Evolutionary conservation across 306 rosid genomes (phyloP), one percentile per base, ranked within the genome.

Genomic region (Lathyrus tuberosus): DNA sequence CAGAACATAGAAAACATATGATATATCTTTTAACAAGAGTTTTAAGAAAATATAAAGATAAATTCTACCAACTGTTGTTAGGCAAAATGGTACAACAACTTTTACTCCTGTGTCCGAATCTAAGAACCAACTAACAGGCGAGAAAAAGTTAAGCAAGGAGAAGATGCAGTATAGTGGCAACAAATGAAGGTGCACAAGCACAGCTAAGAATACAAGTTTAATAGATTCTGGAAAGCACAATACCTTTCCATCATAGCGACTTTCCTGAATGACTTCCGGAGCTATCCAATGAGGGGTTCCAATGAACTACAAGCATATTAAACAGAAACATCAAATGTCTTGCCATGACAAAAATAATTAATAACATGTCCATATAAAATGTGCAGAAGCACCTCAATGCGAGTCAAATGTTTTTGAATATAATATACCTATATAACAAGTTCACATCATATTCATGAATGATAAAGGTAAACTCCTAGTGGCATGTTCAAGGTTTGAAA

Each of bases 231-330:
- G 54, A 62, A 72, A 38, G 60, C 30, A 14, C 42, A 48, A 38
- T 86, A 94, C 99, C 97, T 94, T 94, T 65, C 96, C 99, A 72
- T 94, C 97, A 67, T 94, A 94, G 52, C 99, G 99, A 78, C 95
- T 94, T 85, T 94, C 99, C 75, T 94, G 97, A 86, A 94, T 94
- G 75, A 94, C 97, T 86, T 94, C 97, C 0, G 97, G 99, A 81
- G 99, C 99, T 97, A 94, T 94, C 99, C 99, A 94, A 83, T 94
- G 99, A 41, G 99, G 99, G 43, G 97, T 94, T 73, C 99, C 99
- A 60, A 94, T 94, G 86, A 90, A 94, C 97, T 94, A 89, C 28
- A 77, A 80, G 66, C 75, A 76, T 74, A 51, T 79, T 20, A 72
- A 82, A 83, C 51, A 16, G 74, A 71, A 51, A 46, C 61, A 53